A percentile compares a stretch with the other conserved stretches of the same genome.
These are phyloP conservation scores for Salvia sclarea DNA, from an alignment of 305 asterid genomes.

Conservation along the genomic window DNA sequence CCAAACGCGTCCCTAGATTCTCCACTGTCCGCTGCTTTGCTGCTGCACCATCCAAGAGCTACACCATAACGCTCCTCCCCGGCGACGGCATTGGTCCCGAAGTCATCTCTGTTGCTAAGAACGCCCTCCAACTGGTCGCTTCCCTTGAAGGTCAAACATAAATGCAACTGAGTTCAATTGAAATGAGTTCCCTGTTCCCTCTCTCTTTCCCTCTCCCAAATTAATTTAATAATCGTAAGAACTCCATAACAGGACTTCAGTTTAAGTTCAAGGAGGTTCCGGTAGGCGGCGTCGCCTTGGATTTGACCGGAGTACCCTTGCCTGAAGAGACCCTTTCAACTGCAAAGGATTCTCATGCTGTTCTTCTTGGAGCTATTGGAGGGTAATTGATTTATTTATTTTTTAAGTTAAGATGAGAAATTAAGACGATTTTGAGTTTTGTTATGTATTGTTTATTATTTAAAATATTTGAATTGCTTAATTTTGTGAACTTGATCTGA, in stretches of 20 bases:
- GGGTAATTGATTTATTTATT: constrained; percentile 47
- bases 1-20: constrained; percentile 40
- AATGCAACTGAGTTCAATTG: neutral
- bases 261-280: constrained; percentile 88
- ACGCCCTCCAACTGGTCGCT: constrained; percentile 63
- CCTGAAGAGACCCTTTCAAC: constrained; percentile 84
- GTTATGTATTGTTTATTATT: neutral
- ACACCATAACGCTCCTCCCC: constrained; percentile 81
- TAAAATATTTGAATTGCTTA: neutral
- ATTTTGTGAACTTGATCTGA: constrained; percentile 26
- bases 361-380: constrained; percentile 98
- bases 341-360: constrained; percentile 84
- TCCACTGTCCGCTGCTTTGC: constrained; percentile 59
- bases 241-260: constrained; percentile 54
- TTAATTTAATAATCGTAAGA: neutral
- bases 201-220: neutral
- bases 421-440: neutral
- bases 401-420: neutral
- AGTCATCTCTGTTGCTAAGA: constrained; percentile 77
- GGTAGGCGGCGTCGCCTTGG: constrained; percentile 94
- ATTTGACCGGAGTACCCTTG: constrained; percentile 87
- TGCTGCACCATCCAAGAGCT: constrained; percentile 53
- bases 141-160: constrained; percentile 61
- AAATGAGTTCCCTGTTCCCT: neutral
- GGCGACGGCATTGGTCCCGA: constrained; percentile 99